These are phyloP conservation scores for Penicillium palitans DNA, from an alignment of 2,329 filamentous ascomycete species.

Conservation along the genomic window DNA sequence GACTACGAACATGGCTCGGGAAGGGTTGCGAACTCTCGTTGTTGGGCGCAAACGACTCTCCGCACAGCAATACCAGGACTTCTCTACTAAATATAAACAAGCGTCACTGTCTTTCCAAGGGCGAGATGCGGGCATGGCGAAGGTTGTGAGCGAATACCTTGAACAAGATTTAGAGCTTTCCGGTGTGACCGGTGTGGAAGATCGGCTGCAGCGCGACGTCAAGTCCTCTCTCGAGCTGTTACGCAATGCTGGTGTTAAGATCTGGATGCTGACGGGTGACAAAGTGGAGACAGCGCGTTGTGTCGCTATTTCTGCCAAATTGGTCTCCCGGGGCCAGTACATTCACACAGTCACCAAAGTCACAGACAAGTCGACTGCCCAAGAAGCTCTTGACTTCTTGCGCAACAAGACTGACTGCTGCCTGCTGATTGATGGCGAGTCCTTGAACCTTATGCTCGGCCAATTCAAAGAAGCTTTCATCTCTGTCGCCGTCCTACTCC, in stretches of 20 bases:
- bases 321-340: constrained; percentile 90
- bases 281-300: constrained; percentile 97
- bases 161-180: constrained; percentile 88
- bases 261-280: constrained; percentile 99
- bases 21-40: constrained; percentile 89
- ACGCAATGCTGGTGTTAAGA: constrained; percentile 96
- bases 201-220: constrained; percentile 92
- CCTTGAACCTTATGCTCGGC: constrained; percentile 75
- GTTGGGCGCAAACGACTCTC: constrained; percentile 90
- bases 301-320: constrained; percentile 90
- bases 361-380: constrained; percentile 77
- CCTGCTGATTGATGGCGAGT: constrained; percentile 92
- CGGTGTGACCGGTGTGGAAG: constrained; percentile 96
- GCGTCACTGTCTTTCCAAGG: constrained; percentile 77
- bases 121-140: constrained; percentile 78
- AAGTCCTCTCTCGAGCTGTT: constrained; percentile 93
- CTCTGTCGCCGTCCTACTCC: constrained; percentile 79
- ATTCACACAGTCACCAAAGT: constrained; percentile 91
- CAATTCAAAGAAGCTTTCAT: constrained; percentile 86
- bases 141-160: constrained; percentile 74
- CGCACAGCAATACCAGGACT: constrained; percentile 74
- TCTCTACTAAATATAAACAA: constrained; percentile 71
- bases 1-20: constrained; percentile 98
- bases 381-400: constrained; percentile 85
- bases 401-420: constrained; percentile 83